phyloP scores from a whole-genome alignment of 2,329 filamentous ascomycete species.

The Monilinia fructicola region DNA sequence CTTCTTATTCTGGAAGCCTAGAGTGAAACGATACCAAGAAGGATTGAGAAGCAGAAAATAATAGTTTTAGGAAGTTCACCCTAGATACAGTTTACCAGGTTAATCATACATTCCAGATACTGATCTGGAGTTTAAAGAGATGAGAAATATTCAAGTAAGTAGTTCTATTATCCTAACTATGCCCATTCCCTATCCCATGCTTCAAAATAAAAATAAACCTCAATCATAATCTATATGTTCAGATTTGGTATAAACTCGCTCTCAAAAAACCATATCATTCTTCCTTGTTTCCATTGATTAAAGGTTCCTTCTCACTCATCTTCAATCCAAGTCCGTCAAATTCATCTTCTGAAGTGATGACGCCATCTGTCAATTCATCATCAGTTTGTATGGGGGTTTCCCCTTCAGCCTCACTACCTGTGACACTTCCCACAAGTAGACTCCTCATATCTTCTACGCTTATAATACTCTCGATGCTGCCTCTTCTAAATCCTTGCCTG shows the following conservation, averaged over 20 bases:
- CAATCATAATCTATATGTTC: neutral
- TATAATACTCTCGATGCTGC: constrained; percentile 59
- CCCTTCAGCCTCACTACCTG: constrained; percentile 35
- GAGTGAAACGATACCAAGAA: neutral
- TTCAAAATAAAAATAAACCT: neutral
- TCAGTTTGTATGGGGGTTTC: constrained; percentile 41
- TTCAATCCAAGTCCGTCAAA: constrained; percentile 24
- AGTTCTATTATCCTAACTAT: neutral
- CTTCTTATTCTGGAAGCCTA: too few species aligned
- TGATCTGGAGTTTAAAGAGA: neutral
- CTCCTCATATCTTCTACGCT: constrained; percentile 60
- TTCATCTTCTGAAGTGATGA: constrained; percentile 31
- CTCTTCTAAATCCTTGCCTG: constrained; percentile 48
- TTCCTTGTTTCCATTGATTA: neutral
- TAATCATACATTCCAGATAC: neutral
- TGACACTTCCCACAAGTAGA: constrained; percentile 43
- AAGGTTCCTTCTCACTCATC: constrained; percentile 1
- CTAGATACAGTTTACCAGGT: neutral
- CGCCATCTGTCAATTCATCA: constrained; percentile 37
- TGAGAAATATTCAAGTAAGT: neutral
- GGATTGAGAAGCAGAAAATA: neutral
- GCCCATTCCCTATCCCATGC: neutral
- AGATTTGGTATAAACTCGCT: neutral
- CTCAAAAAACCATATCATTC: neutral
- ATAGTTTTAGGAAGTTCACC: neutral